These are phyloP conservation scores for Fraxinus cuspidata DNA, from an alignment of 257 asterid genomes.

Conservation along the genomic window DNA sequence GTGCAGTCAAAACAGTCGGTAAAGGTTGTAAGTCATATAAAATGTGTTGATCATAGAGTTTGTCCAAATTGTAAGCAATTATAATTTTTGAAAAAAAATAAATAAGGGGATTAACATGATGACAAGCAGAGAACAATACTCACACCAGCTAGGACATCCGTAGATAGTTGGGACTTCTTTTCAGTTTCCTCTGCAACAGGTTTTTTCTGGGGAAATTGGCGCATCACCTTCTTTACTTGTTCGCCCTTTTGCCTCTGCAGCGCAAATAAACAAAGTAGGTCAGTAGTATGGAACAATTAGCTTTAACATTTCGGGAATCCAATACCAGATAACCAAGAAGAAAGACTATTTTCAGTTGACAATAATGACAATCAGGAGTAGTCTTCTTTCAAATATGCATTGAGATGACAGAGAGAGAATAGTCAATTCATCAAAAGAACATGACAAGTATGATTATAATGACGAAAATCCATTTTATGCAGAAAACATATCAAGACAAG, in stretches of 20 bases:
- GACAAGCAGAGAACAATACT: slow-evolving; percentile 25
- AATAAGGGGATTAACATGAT: not conserved
- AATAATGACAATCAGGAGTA: not conserved
- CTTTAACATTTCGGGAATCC: not conserved
- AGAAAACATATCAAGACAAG: not conserved
- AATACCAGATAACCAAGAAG: not conserved
- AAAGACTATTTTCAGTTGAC: not conserved
- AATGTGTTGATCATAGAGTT: too few species aligned
- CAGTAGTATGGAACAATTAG: not conserved
- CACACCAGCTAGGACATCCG: slow-evolving; percentile 70
- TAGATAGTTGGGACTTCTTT: slow-evolving; percentile 56
- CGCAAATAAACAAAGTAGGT: slow-evolving; percentile 2
- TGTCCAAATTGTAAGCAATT: too few species aligned
- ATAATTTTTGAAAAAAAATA: too few species aligned
- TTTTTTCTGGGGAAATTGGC: slow-evolving; percentile 65
- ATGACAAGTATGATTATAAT: not conserved
- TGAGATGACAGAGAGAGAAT: not conserved
- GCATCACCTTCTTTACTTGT: slow-evolving; percentile 51
- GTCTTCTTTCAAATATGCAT: not conserved
- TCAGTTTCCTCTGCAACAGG: slow-evolving; percentile 46
- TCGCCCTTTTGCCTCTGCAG: slow-evolving; percentile 73
- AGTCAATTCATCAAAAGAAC: slow-evolving; percentile 3
- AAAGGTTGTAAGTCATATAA: too few species aligned
- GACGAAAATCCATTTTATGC: not conserved
- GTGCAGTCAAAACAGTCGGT: too few species aligned